Base-by-base conservation (phyloP, 2,329 filamentous ascomycete genomes). In the Aschersonia sp. region DNA sequence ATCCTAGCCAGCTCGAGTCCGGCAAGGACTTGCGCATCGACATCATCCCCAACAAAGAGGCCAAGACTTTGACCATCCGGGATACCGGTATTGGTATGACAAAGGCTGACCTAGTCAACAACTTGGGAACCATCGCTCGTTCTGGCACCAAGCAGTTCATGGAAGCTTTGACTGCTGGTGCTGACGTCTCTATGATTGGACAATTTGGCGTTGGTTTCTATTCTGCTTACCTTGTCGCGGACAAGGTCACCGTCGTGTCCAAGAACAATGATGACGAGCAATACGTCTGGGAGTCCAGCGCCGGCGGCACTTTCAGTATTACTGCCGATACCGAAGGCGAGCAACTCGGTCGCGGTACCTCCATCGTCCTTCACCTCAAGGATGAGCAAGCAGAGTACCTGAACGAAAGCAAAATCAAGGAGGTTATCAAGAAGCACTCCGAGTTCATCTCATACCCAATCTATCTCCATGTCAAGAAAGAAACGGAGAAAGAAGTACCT, bases 151-250 rank as follows among this genome's bases (percentile, higher is more conserved):
- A 98, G 83, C 92, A 97, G 77, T 98, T 98, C 75, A 98, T 98
- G 92, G 92, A 98, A 80, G 92, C 92, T 55, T 81, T 98, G 60
- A 90, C 88, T 59, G 92, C 92, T 57, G 92, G 92, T 77, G 92
- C 92, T 67, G 92, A 98, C 72, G 92, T 98, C 59, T 97, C 92
- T 73, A 97, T 98, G 92, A 98, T 98, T 69, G 92, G 92, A 66
- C 92, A 98, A 76, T 98, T 98, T 70, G 92, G 92, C 94, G 92
- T 98, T 62, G 92, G 92, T 84, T 98, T 98, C 87, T 98, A 98
- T 83, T 97, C 92, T 53, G 92, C 92, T 65, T 98, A 98, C 81
- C 88, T 98, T 51, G 92, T 98, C 59, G 92, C 92, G 68, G 92
- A 98, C 79, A 82, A 81, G 62, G 92, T 98, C 60, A 88, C 83